phyloP scores from a whole-genome alignment of 2,329 filamentous ascomycete species.

The Zalaria obscura region DNA sequence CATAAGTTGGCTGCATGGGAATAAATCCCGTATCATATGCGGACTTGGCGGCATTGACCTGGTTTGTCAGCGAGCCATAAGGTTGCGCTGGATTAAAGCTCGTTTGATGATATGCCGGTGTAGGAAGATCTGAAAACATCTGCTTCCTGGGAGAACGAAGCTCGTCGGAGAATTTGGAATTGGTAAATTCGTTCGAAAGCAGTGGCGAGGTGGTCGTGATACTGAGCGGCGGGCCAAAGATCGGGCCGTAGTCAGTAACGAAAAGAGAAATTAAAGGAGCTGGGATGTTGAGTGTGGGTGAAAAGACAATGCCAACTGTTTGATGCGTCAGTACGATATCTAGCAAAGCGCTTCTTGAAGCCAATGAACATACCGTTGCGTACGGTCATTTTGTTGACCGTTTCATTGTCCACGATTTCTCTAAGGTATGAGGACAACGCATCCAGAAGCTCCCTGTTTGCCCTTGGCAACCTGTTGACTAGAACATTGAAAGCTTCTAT shows the following conservation, averaged over 20 bases:
- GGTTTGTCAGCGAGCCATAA: neutral
- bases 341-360: neutral
- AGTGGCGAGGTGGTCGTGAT: conserved; percentile 25
- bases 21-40: conserved; percentile 15
- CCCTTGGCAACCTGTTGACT: conserved; percentile 62
- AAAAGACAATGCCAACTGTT: conserved; percentile 85
- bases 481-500: conserved; percentile 61
- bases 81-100: neutral
- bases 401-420: conserved; percentile 78
- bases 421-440: conserved; percentile 82
- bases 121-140: conserved; percentile 53
- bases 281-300: conserved; percentile 90
- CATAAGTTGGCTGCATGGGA: conserved; percentile 14
- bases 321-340: conserved; percentile 8
- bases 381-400: conserved; percentile 95
- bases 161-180: conserved; percentile 36
- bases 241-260: conserved; percentile 73
- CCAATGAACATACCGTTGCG: conserved; percentile 47
- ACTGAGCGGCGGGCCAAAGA: conserved; percentile 58
- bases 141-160: conserved; percentile 50
- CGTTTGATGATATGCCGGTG: conserved; percentile 23
- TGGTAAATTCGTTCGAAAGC: conserved; percentile 23
- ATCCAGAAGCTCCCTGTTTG: conserved; percentile 69
- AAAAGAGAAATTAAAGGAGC: conserved; percentile 89
- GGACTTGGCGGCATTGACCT: neutral